Base-by-base conservation (phyloP, 1,284 basidiomycete species). In the Leucocoprinus gongylophorus region DNA sequence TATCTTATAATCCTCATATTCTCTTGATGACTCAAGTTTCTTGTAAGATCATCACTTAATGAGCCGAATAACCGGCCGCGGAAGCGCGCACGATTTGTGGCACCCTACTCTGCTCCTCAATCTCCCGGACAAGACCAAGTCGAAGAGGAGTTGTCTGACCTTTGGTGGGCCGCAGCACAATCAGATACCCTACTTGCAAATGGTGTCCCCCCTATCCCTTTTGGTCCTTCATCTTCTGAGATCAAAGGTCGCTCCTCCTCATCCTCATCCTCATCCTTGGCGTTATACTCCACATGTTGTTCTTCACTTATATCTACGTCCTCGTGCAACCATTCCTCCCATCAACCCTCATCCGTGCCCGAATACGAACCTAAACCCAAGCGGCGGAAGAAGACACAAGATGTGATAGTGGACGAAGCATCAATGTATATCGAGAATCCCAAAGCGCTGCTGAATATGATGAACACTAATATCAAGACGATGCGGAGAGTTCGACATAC, bases 121-220 rank as follows among this genome's bases (percentile, higher is more conserved):
- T 57, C 62, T 15, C 66, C 39, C 7, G 39, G 39, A 23, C 20
- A 67, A 28, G 69, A 71, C 37, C 32, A 33, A 21, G 18, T 42
- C 3, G 62, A 66, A 46, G 69, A 72, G 46, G 74, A 79, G 18
- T 62, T 74, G 3, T 68, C 75, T 9, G 78, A 83, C 29, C 66
- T 86, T 5, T 90, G 88, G 88, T 90, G 87, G 87, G 71, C 76
- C 32, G 84, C 80, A 5, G 73, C 80, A 49, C 79, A 80, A 58
- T 80, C 78, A 1, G 79, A 85, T 55, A 61, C 69, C 4, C 70
- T 89, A 30, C 66, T 88, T 29, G 76, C 72, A 17, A 86, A 84
- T 55, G 84, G 83, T 2, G 69, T 89, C 20, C 85, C 87, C 10
- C 64, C 66, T 5, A 75, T 84, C 35, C 73, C 71, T 3, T 71